Conservation (phyloP, 768 basidiomycete genomes). For the Russula earlei region DNA sequence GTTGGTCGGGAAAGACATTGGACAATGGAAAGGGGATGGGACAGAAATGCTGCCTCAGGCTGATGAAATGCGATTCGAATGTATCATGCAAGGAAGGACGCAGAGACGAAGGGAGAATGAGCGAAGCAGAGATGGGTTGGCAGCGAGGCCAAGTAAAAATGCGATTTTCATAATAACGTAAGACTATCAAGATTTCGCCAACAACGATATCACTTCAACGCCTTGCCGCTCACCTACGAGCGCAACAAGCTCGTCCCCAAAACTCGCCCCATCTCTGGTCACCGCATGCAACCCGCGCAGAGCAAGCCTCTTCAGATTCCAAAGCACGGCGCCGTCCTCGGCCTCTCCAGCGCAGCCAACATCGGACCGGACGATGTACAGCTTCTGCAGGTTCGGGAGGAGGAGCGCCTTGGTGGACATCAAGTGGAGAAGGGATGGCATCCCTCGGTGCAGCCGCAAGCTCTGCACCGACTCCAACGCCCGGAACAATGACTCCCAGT, state of each 20-base stretch:
- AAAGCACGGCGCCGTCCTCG: neutral
- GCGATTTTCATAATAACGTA: too few relatives aligned
- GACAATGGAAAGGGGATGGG: neutral
- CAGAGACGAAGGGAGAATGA: too few relatives aligned
- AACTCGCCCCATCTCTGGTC: neutral
- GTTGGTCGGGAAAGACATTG: conserved; percentile 6
- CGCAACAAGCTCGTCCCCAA: conserved; percentile 2
- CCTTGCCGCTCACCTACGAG: conserved; percentile 1
- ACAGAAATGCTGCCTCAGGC: neutral
- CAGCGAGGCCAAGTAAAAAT: too few relatives aligned
- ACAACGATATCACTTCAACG: conserved; percentile 4
- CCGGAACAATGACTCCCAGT: neutral
- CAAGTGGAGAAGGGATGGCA: neutral
- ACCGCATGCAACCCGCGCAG: neutral
- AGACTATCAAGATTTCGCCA: neutral
- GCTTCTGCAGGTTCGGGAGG: conserved; percentile 5
- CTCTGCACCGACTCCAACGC: neutral
- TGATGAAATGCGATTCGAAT: neutral
- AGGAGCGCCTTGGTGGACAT: neutral
- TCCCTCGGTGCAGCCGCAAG: neutral
- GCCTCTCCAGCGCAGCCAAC: neutral
- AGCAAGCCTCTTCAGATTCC: conserved; percentile 8
- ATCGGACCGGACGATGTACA: neutral
- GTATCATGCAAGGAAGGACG: too few relatives aligned
- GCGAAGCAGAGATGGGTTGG: too few relatives aligned